phyloP scores from a whole-genome alignment of 139 green algal genomes.

The Coelastrella sp. region DNA sequence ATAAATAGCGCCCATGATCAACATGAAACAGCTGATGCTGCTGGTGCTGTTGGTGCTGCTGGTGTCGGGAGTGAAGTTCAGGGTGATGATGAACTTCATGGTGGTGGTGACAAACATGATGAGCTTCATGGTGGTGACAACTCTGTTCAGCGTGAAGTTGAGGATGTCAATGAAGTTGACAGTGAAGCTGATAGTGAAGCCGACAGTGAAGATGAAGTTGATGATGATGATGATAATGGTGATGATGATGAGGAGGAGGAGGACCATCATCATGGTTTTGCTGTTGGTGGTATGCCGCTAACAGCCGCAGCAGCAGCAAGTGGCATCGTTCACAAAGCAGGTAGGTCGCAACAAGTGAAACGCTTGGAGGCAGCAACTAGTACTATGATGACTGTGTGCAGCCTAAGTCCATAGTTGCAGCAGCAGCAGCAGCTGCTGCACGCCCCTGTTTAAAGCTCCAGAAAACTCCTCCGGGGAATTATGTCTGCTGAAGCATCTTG shows the following conservation, averaged over 20 bases:
- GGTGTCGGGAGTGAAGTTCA: background rate
- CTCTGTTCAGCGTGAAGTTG: background rate
- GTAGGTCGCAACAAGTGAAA: background rate
- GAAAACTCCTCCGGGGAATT: no score
- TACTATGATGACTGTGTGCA: background rate
- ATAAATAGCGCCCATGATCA: background rate
- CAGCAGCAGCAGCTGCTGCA: no score
- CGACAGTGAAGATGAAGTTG: constrained; percentile 35
- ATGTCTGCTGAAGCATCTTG: no score
- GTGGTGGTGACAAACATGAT: constrained; percentile 36
- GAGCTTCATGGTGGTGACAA: background rate
- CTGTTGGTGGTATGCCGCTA: constrained; percentile 29
- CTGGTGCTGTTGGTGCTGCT: background rate
- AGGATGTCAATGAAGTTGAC: background rate
- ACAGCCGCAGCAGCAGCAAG: constrained; percentile 11
- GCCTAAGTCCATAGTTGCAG: background rate
- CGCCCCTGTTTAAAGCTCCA: no score
- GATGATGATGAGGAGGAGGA: constrained; percentile 45
- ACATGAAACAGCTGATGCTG: background rate
- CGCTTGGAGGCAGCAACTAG: background rate
- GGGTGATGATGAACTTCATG: constrained; percentile 27
- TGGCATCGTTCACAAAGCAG: background rate
- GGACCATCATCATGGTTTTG: constrained; percentile 34
- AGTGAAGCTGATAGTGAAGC: constrained; percentile 25
- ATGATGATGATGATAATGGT: constrained; percentile 11